Percentiles rank a stretch among this genome's conserved stretches.
These are phyloP conservation scores for Tylopilus intermedius DNA, from an alignment of 768 basidiomycete species.

Conservation along the genomic window DNA sequence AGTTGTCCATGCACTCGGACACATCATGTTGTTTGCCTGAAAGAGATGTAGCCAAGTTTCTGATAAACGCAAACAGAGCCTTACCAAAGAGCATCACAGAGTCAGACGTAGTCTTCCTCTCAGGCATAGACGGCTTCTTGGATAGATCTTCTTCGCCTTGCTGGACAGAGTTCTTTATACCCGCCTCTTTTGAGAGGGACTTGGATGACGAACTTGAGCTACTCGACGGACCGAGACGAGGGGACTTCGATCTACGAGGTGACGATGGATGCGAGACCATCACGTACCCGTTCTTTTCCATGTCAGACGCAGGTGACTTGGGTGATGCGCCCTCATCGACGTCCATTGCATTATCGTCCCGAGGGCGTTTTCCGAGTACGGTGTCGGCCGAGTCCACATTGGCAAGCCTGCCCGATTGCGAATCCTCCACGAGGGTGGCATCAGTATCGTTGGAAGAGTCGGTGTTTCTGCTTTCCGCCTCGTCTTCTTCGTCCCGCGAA, in stretches of 20 bases:
- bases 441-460: constrained; percentile 85
- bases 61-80: constrained; percentile 16
- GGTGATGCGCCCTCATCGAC: constrained; percentile 42
- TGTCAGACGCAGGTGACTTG: constrained; percentile 27
- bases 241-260: constrained; percentile 33
- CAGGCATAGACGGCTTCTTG: constrained; percentile 55
- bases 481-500: constrained; percentile 85
- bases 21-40: constrained; percentile 95
- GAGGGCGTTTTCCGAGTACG: constrained; percentile 66
- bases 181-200: constrained; percentile 27
- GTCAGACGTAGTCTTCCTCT: constrained; percentile 55
- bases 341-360: constrained; percentile 50
- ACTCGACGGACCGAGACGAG: constrained; percentile 27
- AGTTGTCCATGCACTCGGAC: constrained; percentile 98
- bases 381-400: constrained; percentile 38
- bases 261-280: constrained; percentile 36
- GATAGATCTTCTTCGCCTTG: constrained; percentile 22
- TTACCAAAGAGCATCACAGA: constrained; percentile 90
- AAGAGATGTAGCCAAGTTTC: constrained; percentile 1
- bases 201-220: constrained; percentile 28
- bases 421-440: constrained; percentile 83
- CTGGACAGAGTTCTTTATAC: constrained; percentile 21
- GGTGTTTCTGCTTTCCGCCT: constrained; percentile 64
- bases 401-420: constrained; percentile 29
- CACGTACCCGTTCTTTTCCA: constrained; percentile 42